These are phyloP conservation scores for Colletotrichum sp. DNA, from an alignment of 2,329 filamentous ascomycete species.

Conservation along the genomic window DNA sequence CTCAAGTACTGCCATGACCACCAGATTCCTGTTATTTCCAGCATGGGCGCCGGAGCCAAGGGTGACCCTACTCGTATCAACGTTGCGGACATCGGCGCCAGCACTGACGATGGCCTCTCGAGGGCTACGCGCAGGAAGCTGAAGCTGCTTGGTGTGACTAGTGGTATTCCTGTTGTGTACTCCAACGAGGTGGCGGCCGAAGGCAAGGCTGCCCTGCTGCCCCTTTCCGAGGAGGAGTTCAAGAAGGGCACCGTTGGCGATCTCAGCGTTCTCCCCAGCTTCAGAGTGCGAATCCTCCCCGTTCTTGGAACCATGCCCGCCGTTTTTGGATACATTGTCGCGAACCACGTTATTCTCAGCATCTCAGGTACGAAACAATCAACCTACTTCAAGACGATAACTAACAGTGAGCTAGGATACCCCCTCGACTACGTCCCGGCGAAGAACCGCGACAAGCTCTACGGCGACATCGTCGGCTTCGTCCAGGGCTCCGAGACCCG, in stretches of 20 bases:
- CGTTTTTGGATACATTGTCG: slow-evolving; percentile 88
- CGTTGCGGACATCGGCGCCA: slow-evolving; percentile 88
- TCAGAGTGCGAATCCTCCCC: slow-evolving; percentile 91
- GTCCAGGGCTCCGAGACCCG: slow-evolving; percentile 75
- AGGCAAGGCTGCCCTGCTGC: slow-evolving; percentile 89
- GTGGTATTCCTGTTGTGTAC: slow-evolving; percentile 90
- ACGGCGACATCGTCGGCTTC: slow-evolving; percentile 79
- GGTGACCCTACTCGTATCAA: slow-evolving; percentile 83
- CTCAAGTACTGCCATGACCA: slow-evolving; percentile 86
- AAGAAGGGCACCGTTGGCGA: slow-evolving; percentile 85
- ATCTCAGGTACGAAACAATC: slow-evolving; percentile 53
- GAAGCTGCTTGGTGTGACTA: slow-evolving; percentile 77
- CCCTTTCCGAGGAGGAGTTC: slow-evolving; percentile 87
- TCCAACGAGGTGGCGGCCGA: slow-evolving; percentile 89
- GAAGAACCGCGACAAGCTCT: slow-evolving; percentile 89
- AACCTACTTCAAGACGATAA: neutral
- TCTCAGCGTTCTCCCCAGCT: slow-evolving; percentile 87
- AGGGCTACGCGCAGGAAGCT: slow-evolving; percentile 81
- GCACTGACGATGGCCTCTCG: slow-evolving; percentile 87
- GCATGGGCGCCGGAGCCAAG: slow-evolving; percentile 97
- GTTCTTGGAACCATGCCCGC: slow-evolving; percentile 97
- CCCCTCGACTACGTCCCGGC: slow-evolving; percentile 82
- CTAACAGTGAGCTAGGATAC: slow-evolving; percentile 63
- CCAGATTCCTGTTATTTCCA: slow-evolving; percentile 82
- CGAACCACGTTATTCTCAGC: slow-evolving; percentile 89